A percentile compares a stretch with the other conserved stretches of the same genome.
phyloP scores from a whole-genome alignment of 2,329 filamentous ascomycete genomes.

The Aspergillus chevalieri region DNA sequence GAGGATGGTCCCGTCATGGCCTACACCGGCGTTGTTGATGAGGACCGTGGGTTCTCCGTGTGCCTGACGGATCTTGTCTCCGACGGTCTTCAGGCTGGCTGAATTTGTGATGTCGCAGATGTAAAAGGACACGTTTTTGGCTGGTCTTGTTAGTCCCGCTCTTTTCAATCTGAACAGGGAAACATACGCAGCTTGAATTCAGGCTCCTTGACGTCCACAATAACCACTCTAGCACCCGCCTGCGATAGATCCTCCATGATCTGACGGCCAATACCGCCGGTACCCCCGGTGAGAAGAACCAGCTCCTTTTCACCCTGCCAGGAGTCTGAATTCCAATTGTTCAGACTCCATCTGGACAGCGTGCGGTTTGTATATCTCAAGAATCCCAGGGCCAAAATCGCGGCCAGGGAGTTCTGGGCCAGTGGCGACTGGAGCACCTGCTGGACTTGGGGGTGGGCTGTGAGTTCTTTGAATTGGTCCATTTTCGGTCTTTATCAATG shows the following conservation, averaged over 20 bases:
- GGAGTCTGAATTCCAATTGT: conserved; percentile 25
- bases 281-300: conserved; percentile 32
- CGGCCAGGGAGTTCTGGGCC: conserved; percentile 21
- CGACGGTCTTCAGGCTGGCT: conserved; percentile 25
- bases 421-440: conserved; percentile 20
- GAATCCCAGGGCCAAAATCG: conserved; percentile 17
- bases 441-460: conserved; percentile 20
- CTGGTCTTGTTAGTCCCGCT: conserved; percentile 6
- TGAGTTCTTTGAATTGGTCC: background rate
- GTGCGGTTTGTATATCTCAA: conserved; percentile 23
- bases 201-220: conserved; percentile 34
- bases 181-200: conserved; percentile 22
- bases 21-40: conserved; percentile 49
- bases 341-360: conserved; percentile 22
- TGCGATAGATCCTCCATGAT: conserved; percentile 26
- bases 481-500: background rate
- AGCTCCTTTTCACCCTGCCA: conserved; percentile 26
- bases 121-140: conserved; percentile 32
- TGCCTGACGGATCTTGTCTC: conserved; percentile 31
- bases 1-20: conserved; percentile 42
- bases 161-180: background rate
- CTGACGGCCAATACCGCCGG: conserved; percentile 35
- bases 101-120: conserved; percentile 33
- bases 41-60: conserved; percentile 43
- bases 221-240: conserved; percentile 26